These are phyloP conservation scores for Trematosphaeria pertusa DNA, from an alignment of 2,329 filamentous ascomycete species.

Conservation along the genomic window DNA sequence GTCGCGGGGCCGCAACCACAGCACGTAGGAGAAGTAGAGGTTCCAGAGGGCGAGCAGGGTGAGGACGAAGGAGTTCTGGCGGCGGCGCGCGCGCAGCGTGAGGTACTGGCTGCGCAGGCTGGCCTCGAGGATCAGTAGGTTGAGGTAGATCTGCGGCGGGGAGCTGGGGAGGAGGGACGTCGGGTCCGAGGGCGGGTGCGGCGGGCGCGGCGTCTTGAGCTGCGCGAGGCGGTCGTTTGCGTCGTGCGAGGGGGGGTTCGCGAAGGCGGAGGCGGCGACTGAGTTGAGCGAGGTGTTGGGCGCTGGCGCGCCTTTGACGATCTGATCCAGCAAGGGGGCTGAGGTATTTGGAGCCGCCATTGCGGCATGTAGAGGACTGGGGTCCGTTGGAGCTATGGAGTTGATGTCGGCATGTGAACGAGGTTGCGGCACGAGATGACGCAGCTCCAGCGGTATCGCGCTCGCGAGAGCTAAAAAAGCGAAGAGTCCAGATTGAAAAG, in stretches of 20 bases:
- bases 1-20: slow-evolving; percentile 95
- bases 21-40: slow-evolving; percentile 81
- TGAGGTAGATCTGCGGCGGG: slow-evolving; percentile 96
- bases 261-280: slow-evolving; percentile 46
- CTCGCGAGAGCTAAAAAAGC: background rate
- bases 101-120: slow-evolving; percentile 93
- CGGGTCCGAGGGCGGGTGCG: slow-evolving; percentile 66
- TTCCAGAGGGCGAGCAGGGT: slow-evolving; percentile 82
- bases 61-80: slow-evolving; percentile 93
- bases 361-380: background rate
- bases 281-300: slow-evolving; percentile 60
- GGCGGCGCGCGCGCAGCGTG: slow-evolving; percentile 82
- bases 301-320: slow-evolving; percentile 87
- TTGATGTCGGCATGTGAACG: slow-evolving; percentile 21
- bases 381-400: background rate
- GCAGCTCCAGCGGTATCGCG: background rate
- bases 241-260: slow-evolving; percentile 31
- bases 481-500: background rate
- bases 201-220: slow-evolving; percentile 45
- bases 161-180: slow-evolving; percentile 84
- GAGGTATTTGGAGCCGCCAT: slow-evolving; percentile 20
- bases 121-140: slow-evolving; percentile 94
- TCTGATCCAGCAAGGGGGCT: slow-evolving; percentile 71
- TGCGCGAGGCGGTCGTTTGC: slow-evolving; percentile 50
- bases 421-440: background rate